Base-by-base conservation (phyloP, 1,284 basidiomycete species). In the Vanrija sp. region DNA sequence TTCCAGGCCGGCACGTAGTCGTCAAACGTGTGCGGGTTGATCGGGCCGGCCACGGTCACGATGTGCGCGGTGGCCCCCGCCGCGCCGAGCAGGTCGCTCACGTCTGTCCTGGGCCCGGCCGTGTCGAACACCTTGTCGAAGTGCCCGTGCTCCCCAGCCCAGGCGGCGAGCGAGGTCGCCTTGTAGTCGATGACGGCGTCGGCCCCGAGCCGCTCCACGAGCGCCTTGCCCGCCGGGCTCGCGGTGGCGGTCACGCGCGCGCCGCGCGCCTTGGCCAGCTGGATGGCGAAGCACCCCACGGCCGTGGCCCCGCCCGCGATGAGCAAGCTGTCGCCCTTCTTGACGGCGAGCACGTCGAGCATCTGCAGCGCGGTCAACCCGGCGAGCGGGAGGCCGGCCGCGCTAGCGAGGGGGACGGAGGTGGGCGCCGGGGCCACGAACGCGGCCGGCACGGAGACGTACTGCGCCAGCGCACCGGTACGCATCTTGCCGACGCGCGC, bases 201-300 rank as follows among this genome's bases (percentile, higher is more conserved):
- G 0, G 80, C 80, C 9, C 80, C 80, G 41, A 75, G 69, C 3
- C 64, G 54, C 56, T 75, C 75, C 54, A 78, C 62, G 18, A 78
- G 67, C 6, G 71, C 74, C 47, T 64, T 71, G 58, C 78, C 77
- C 25, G 68, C 67, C 1, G 77, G 72, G 6, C 76, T 78, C 20
- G 77, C 70, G 10, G 77, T 77, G 4, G 79, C 72, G 47, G 76
- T 67, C 38, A 79, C 76, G 36, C 68, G 71, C 62, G 77, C 77
- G 15, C 79, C 80, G 1, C 75, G 62, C 6, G 75, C 50, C 53
- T 75, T 73, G 35, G 77, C 77, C 38, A 81, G 70, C 59, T 81
- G 78, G 36, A 80, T 63, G 6, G 76, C 77, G 61, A 74, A 80
- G 27, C 77, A 65, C 0, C 80, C 80, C 36, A 80, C 78, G 7